Evolutionary conservation across 2,329 filamentous ascomycete genomes (phyloP), one percentile per base, ranked within the genome.

Genomic region (Talaromyces sp.): DNA sequence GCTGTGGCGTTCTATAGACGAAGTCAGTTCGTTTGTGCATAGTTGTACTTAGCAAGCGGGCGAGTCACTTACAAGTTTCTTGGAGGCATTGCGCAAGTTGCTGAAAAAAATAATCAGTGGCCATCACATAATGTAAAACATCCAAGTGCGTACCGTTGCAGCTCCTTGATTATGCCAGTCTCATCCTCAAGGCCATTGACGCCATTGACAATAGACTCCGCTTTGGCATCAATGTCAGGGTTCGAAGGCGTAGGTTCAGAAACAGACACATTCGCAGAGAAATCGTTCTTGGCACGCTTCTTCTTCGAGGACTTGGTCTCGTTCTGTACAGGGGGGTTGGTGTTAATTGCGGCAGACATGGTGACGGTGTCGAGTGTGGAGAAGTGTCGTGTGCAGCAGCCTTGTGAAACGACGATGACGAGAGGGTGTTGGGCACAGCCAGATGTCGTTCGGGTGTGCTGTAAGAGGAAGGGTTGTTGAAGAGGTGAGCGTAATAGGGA

Each of bases 11-110:
- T 85, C 84, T 87, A 68, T 24, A 57, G 45, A 37, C 33, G 41
- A 43, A 56, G n/a, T 56, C 33, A 56, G 24, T 37, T 56, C 31
- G 1, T 37, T 37, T 54, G 3, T 16, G 3, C 27, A 11, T 37
- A 10, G 9, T 37, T 37, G 9, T 37, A 37, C 9, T 37, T 13
- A 8, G n/a, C 35, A 63, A 19, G 19, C 14, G 27, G 37, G 41
- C 24, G 35, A 58, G 47, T 49, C 41, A 83, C 90, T 82, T 81
- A 96, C 92, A 73, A 98, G 89, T 82, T 97, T 97, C 86, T 97
- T 98, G 83, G 89, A 90, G 74, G 95, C 82, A 79, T 95, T 96
- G 75, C 94, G 93, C 72, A 97, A 91, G 79, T 87, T 92, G 85
- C 93, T 97, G 67, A 52, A 66, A 66, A 66, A 66, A 61, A 13